A percentile compares a stretch with the other conserved stretches of the same genome.
These are phyloP conservation scores for Coprinopsis marcescibilis DNA, from an alignment of 768 basidiomycete genomes.

Conservation along the genomic window DNA sequence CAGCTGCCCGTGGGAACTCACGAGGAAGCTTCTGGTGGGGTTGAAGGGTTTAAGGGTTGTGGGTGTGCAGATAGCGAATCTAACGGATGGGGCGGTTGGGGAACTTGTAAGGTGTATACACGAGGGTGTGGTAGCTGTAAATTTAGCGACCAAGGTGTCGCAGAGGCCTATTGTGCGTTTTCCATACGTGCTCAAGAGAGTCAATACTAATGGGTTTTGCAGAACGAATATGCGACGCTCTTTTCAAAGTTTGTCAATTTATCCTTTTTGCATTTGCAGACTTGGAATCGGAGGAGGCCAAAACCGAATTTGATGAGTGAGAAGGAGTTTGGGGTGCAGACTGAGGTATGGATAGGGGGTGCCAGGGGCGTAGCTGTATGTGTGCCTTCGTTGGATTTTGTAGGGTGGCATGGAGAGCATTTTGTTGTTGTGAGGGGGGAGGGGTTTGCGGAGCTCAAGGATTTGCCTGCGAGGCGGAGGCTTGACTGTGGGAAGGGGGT, in stretches of 20 bases:
- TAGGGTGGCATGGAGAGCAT: constrained; percentile 73
- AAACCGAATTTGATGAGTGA: constrained; percentile 54
- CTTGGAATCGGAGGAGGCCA: constrained; percentile 40
- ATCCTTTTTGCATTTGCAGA: constrained; percentile 56
- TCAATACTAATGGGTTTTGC: background rate
- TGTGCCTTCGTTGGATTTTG: constrained; percentile 53
- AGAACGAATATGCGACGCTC: constrained; percentile 49
- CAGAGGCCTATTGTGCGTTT: constrained; percentile 47
- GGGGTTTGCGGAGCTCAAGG: constrained; percentile 42
- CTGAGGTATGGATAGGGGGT: constrained; percentile 47
- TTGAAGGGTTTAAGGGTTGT: constrained; percentile 49
- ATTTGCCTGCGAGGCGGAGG: constrained; percentile 50
- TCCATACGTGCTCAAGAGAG: no score
- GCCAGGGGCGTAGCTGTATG: constrained; percentile 45
- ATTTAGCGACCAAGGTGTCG: constrained; percentile 44
- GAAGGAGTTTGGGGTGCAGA: constrained; percentile 53
- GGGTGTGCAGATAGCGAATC: constrained; percentile 49
- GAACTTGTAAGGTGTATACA: constrained; percentile 39
- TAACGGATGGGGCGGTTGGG: constrained; percentile 32
- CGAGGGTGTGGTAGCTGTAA: constrained; percentile 46
- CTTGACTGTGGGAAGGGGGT: constrained; percentile 64
- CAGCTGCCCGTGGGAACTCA: constrained; percentile 60
- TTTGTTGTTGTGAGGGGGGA: constrained; percentile 51
- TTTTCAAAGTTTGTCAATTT: constrained; percentile 46
- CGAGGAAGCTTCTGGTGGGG: constrained; percentile 43